These are phyloP conservation scores for Agapanthus africanus DNA, from an alignment of 106 monocot genomes.

Conservation along the genomic window DNA sequence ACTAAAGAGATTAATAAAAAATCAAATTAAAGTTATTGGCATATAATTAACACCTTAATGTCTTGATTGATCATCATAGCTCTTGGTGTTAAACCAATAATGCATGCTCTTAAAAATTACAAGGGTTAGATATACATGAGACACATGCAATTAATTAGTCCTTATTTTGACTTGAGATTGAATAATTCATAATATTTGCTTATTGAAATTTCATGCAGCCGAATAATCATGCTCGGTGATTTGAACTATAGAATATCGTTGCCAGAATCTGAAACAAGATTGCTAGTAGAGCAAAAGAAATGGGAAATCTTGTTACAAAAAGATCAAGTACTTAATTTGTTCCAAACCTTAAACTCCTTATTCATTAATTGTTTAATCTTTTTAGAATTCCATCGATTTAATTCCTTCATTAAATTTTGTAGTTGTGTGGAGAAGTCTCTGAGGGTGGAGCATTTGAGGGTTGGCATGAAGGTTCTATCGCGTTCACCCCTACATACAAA, in stretches of 20 bases:
- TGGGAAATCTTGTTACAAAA: slow-evolving; percentile 43
- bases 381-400: not conserved
- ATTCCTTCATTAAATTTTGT: not conserved
- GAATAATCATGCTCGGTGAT: slow-evolving; percentile 50
- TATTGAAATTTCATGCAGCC: slow-evolving; percentile 24
- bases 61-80: too few relatives aligned
- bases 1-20: too few relatives aligned
- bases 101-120: too few relatives aligned
- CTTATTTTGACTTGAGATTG: too few relatives aligned
- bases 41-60: too few relatives aligned
- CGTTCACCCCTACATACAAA: slow-evolving; percentile 69
- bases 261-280: slow-evolving; percentile 30
- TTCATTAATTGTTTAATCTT: not conserved
- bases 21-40: too few relatives aligned
- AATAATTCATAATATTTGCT: too few relatives aligned
- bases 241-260: slow-evolving; percentile 58
- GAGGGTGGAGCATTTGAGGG: slow-evolving; percentile 48
- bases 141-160: too few relatives aligned
- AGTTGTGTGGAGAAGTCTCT: slow-evolving; percentile 30
- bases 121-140: too few relatives aligned
- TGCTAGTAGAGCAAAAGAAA: slow-evolving; percentile 39
- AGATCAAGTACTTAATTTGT: slow-evolving; percentile 38
- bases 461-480: slow-evolving; percentile 59
- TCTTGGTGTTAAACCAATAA: too few relatives aligned
- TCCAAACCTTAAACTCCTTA: too few relatives aligned